phyloP scores from a whole-genome alignment of 345 rosid species.

The Boechera stricta region DNA sequence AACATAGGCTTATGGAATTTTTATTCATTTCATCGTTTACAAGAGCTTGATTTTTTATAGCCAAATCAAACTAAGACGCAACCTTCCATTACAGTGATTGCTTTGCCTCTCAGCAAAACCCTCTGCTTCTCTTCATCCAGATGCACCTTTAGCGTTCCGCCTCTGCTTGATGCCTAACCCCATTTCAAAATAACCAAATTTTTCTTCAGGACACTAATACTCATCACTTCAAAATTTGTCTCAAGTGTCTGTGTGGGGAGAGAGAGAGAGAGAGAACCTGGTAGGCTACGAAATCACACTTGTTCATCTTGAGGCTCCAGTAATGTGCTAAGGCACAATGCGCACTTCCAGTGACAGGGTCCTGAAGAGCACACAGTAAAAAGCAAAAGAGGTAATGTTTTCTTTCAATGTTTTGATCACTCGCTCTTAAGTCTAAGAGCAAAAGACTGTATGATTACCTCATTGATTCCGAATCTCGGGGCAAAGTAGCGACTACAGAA shows the following conservation, averaged over 20 bases:
- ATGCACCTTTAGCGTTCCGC: conserved; percentile 60
- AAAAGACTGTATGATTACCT: conserved; percentile 22
- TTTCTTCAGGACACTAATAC: conserved; percentile 1
- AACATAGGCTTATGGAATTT: neutral
- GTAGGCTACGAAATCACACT: conserved; percentile 61
- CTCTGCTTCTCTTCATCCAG: conserved; percentile 57
- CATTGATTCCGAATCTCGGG: conserved; percentile 46
- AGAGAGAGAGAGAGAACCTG: conserved; percentile 40
- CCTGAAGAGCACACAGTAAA: conserved; percentile 48
- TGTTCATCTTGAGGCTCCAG: conserved; percentile 71
- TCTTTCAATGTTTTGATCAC: neutral
- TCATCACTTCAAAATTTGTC: neutral
- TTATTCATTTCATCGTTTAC: neutral
- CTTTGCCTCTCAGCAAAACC: conserved; percentile 69
- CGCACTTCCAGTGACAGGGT: conserved; percentile 81
- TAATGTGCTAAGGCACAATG: conserved; percentile 78
- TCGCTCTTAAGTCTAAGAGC: neutral
- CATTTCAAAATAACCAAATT: neutral
- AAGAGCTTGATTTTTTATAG: neutral
- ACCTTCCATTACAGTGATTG: conserved; percentile 70
- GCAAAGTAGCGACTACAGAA: conserved; percentile 47
- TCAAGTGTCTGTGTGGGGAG: neutral
- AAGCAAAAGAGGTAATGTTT: neutral
- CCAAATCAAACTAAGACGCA: conserved; percentile 51
- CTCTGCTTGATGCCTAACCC: conserved; percentile 64